These are phyloP conservation scores for Gyromitra esculenta DNA, from an alignment of 2,329 filamentous ascomycete species.

Conservation along the genomic window DNA sequence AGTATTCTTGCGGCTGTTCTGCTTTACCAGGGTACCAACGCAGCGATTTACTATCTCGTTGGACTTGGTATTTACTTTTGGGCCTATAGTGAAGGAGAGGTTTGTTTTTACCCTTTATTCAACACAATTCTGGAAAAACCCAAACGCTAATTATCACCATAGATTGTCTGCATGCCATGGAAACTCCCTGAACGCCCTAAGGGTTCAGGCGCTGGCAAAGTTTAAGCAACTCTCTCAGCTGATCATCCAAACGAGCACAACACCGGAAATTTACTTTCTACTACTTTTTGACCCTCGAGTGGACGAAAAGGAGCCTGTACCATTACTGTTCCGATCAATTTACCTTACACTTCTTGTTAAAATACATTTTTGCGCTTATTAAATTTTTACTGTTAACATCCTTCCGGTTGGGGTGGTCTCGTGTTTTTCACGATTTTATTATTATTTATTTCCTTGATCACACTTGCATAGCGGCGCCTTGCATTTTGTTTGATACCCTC, in stretches of 20 bases:
- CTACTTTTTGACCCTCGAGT: slow-evolving; percentile 41
- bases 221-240: slow-evolving; percentile 28
- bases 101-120: slow-evolving; percentile 63
- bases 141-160: slow-evolving; percentile 1
- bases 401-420: slow-evolving; percentile 17
- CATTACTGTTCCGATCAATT: slow-evolving; percentile 30
- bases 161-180: slow-evolving; percentile 58
- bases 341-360: slow-evolving; percentile 27
- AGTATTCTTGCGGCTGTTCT: slow-evolving; percentile 77
- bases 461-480: slow-evolving; percentile 29
- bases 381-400: slow-evolving; percentile 18
- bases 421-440: slow-evolving; percentile 36
- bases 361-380: slow-evolving; percentile 34
- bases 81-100: slow-evolving; percentile 97
- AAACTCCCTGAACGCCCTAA: slow-evolving; percentile 56
- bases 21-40: slow-evolving; percentile 91
- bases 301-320: slow-evolving; percentile 39
- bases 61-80: slow-evolving; percentile 91
- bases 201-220: slow-evolving; percentile 22
- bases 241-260: slow-evolving; percentile 8
- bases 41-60: slow-evolving; percentile 89
- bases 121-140: not conserved
- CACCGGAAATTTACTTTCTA: slow-evolving; percentile 19
- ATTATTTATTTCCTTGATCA: slow-evolving; percentile 22
- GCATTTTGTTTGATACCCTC: slow-evolving; percentile 31